Base-by-base conservation (phyloP, 129 eudicot species). In the Arctium lappa region DNA sequence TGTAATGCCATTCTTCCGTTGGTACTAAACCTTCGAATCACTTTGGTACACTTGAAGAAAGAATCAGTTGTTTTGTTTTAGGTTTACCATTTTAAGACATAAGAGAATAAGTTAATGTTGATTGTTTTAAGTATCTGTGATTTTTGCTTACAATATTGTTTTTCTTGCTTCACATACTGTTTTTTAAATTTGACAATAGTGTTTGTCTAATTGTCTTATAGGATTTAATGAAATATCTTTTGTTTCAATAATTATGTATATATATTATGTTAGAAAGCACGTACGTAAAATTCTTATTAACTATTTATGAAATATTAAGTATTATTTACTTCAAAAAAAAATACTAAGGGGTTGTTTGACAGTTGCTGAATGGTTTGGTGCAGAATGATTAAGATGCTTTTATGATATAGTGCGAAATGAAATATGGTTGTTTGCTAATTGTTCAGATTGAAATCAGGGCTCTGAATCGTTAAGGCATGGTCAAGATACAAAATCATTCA, bases 1-100 rank as follows among this genome's bases (percentile, higher is more conserved):
- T 7, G 89, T 89, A 4, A 84, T 91, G 92, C 98, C 98, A 15
- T 71, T 83, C 16, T 78, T 86, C 15, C 95, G 89, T 86, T 90
- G 91, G 90, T 40, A 39, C 33, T 82, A 39, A 73, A 3, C 44
- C 15, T 30, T 6, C 18, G 6, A 46, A 32, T 46, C n/a, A 3
- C 3, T 3, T 66, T 73, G 53, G 53, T 39, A 34, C 72, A 37
- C 22, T n/a, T 1, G 6, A 69, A 31, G 13, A 69, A 70, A 33
- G 48, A 32, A 69, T 3, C 6, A 66, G 3, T 32, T 32, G 73
- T 63, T 74, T 82, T 5, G 65, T 42, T 63, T 60, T 65, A 34
- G 65, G 27, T n/a, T 53, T 53, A 16, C 7, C 65, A 53, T 15
- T 15, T 53, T 15, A 53, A 53, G 8, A 53, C 7, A 53, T 72